Evolutionary conservation across 495 filamentous ascomycete genomes (phyloP).

Genomic region (Penicillium soppii): DNA sequence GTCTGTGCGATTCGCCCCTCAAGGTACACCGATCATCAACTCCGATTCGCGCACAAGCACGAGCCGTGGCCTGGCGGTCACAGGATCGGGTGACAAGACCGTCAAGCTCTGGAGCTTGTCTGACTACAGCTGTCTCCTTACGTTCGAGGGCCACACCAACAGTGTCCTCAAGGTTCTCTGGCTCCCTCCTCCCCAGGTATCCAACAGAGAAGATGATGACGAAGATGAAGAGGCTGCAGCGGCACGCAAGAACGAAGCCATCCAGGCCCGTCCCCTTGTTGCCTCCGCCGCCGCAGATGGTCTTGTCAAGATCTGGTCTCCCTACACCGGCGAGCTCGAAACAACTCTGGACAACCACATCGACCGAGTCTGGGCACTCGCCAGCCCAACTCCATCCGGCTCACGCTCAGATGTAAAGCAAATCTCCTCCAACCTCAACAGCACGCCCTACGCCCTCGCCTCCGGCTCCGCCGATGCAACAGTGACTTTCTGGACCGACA

Average conservation of each 20-base stretch:
- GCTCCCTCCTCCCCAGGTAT: slow-evolving; percentile 63
- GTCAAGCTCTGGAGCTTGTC: slow-evolving; percentile 92
- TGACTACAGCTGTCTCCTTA: slow-evolving; percentile 90
- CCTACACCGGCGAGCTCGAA: slow-evolving; percentile 72
- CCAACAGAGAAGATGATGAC: slow-evolving; percentile 29
- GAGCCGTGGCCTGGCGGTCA: slow-evolving; percentile 72
- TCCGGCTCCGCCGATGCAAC: slow-evolving; percentile 88
- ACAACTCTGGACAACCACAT: slow-evolving; percentile 94
- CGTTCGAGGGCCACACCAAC: slow-evolving; percentile 94
- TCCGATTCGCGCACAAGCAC: slow-evolving; percentile 60
- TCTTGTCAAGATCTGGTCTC: slow-evolving; percentile 96
- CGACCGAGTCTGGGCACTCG: slow-evolving; percentile 87
- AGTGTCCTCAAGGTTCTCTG: slow-evolving; percentile 92
- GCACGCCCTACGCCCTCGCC: slow-evolving; percentile 64
- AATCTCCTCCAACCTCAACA: slow-evolving; percentile 28
- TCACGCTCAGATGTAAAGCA: slow-evolving; percentile 37
- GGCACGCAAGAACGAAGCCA: slow-evolving; percentile 19
- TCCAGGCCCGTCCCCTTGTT: slow-evolving; percentile 55
- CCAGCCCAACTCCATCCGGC: slow-evolving; percentile 60
- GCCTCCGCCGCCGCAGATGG: slow-evolving; percentile 92
- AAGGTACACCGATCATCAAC: slow-evolving; percentile 70
- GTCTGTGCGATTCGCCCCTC: slow-evolving; percentile 85
- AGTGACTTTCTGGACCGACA: slow-evolving; percentile 94
- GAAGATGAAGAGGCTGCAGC: slow-evolving; percentile 31
- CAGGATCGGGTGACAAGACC: slow-evolving; percentile 91